Percentiles rank a stretch among this genome's conserved stretches.
These are phyloP conservation scores for Allomyces macrogynus DNA, from an alignment of 192 early-diverging fungal genomes.

Conservation along the genomic window DNA sequence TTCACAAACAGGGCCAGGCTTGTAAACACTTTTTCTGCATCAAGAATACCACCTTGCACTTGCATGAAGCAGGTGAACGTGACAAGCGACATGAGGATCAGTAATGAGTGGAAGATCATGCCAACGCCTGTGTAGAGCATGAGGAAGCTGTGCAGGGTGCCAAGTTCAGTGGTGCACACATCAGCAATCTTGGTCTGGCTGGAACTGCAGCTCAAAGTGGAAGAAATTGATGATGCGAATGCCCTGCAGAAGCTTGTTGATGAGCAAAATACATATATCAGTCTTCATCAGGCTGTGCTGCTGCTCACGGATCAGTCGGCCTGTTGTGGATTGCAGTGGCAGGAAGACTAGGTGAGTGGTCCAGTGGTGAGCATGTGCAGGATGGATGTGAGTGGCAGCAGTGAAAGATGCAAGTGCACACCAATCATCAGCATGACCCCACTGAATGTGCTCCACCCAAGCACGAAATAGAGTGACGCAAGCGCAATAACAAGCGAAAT, in stretches of 20 bases:
- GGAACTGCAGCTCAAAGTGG: constrained; percentile 17
- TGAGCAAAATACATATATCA: not conserved
- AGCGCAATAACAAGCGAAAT: not conserved
- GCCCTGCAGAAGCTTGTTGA: not conserved
- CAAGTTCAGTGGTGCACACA: constrained; percentile 11
- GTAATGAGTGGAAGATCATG: constrained; percentile 12
- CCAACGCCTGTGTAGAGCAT: constrained; percentile 1
- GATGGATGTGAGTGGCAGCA: too few relatives aligned
- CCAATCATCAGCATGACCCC: not conserved
- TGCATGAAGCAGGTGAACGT: constrained; percentile 20
- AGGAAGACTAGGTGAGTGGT: too few relatives aligned
- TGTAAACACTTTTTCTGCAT: constrained; percentile 22
- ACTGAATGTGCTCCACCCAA: not conserved
- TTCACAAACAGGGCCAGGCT: constrained; percentile 18
- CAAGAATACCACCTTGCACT: constrained; percentile 13
- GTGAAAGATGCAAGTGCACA: not conserved
- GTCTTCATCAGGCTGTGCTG: not conserved
- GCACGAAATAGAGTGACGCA: not conserved
- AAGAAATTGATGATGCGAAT: constrained; percentile 11
- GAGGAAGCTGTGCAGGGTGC: constrained; percentile 1
- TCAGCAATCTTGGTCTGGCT: constrained; percentile 10
- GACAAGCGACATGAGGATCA: constrained; percentile 22
- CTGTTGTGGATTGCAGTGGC: not conserved
- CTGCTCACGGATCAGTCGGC: not conserved
- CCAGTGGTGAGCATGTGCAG: too few relatives aligned